Conservation (phyloP, 139 green algal species). For the Chlorella sorokiniana region DNA sequence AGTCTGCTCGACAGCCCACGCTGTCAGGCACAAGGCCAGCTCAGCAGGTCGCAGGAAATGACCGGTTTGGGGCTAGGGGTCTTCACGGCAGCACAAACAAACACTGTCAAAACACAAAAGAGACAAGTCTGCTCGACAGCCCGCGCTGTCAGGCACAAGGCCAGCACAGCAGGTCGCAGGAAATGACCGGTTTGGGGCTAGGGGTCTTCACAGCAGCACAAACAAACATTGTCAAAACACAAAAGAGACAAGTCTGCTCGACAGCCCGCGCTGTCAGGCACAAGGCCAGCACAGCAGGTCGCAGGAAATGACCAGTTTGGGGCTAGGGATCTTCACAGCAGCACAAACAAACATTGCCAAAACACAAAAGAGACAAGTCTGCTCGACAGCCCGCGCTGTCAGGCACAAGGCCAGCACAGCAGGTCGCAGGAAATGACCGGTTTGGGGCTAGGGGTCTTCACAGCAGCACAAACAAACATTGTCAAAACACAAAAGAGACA, state of each 20-base stretch:
- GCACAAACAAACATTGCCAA: background rate
- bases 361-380: background rate
- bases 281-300: conserved; percentile 3
- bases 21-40: background rate
- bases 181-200: background rate
- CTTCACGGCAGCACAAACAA: conserved; percentile 6
- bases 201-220: background rate
- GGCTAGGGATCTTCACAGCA: background rate
- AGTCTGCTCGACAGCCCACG: conserved; percentile 6
- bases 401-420: background rate
- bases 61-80: background rate
- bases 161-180: background rate
- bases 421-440: conserved; percentile 10
- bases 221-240: too few relatives aligned
- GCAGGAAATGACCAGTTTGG: conserved; percentile 6
- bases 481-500: background rate
- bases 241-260: background rate
- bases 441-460: background rate
- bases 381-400: background rate
- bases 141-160: background rate
- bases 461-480: too few relatives aligned
- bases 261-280: conserved; percentile 6
- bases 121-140: background rate
- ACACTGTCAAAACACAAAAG: background rate
- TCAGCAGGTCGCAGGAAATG: conserved; percentile 6